Conservation (phyloP, 192 early-diverging fungal genomes). For the Backusella liffmaniae region DNA sequence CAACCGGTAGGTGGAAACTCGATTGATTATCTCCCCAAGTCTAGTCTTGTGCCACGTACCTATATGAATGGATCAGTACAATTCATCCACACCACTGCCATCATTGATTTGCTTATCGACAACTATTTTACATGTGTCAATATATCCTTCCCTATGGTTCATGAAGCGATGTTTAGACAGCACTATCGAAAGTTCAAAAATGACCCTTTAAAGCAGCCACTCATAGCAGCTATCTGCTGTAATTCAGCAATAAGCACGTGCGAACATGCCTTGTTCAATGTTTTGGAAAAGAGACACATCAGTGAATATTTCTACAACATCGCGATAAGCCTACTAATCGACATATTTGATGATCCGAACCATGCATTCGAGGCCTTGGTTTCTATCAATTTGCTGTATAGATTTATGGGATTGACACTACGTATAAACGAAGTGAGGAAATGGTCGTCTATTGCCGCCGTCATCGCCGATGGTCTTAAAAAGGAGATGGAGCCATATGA, state of each 20-base stretch:
- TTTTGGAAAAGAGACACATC: neutral
- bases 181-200: neutral
- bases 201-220: neutral
- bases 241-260: neutral
- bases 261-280: neutral
- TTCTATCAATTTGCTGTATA: neutral
- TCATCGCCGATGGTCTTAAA: neutral
- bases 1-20: neutral
- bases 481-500: neutral
- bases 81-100: neutral
- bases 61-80: neutral
- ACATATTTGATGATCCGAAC: conserved; percentile 10
- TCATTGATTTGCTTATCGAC: neutral
- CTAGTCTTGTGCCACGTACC: neutral
- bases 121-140: conserved; percentile 6
- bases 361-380: neutral
- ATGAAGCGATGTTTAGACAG: conserved; percentile 5
- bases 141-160: neutral
- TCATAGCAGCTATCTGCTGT: conserved; percentile 5
- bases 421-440: neutral
- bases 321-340: neutral
- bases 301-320: conserved; percentile 9
- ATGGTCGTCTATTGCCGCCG: neutral
- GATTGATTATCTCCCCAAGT: neutral
- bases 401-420: neutral